Evolutionary conservation across 1,284 basidiomycete genomes (phyloP), one percentile per base, ranked within the genome.

Genomic region (Paramarasmius palmivorus): DNA sequence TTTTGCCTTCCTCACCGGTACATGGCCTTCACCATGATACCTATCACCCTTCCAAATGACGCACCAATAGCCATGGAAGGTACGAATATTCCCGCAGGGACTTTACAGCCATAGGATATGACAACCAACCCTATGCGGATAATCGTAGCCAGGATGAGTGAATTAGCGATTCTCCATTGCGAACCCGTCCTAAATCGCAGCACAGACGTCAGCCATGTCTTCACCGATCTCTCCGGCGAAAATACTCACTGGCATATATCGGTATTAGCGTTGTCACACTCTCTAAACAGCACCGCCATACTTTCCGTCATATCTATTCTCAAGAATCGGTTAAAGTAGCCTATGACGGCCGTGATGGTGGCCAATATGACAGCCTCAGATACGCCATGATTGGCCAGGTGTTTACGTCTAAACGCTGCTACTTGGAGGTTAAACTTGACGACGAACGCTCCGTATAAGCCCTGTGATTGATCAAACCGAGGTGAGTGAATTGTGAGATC

Each of bases 281-380:
- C 96, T 57, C 92, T 83, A 70, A 99, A 99, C 34, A 99, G 79
- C 55, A 98, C 89, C n/a, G 92, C 88, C 82, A 99, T 88, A 68
- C 89, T 92, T 65, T 98, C 93, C 1, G 95, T 98, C 97, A 99
- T 99, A 70, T 99, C 97, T 48, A 98, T 92, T 47, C 95, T 83
- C 54, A 99, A 72, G 72, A 98, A 99, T 54, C 91, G 87, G 72
- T 99, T 99, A 64, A 90, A 90, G 70, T 96, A 99, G 2, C 93
- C 91, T 55, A 99, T 82, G 62, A 96, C 79, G 0, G 95, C 96
- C 0, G 97, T 99, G 38, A 98, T 63, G 1, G 83, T 81, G 1
- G 96, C 95, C 7, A 99, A 81, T 0, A 81, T 77, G 22, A 98
- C 89, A 0, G 93, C 97, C 70, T 99, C 97, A 15, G 86, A 81